Base-by-base conservation (phyloP, 129 eudicot genomes). In the Escallonia herrerae region DNA sequence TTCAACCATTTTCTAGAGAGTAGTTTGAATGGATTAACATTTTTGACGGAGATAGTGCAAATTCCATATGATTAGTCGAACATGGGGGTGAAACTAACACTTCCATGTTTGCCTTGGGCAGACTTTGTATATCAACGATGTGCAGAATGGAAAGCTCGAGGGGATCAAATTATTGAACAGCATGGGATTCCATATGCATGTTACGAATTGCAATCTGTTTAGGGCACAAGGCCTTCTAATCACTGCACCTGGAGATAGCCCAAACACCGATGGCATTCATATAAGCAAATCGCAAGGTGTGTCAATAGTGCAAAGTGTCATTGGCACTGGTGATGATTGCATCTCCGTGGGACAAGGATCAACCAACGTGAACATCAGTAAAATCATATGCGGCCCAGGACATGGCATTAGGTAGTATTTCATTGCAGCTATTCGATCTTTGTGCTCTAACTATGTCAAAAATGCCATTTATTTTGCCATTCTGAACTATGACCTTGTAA, bases 251-350 rank as follows among this genome's bases (percentile, higher is more conserved):
- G 71, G 4, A 4, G 62, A 72, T 11, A 74, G 79, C 63, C 88
- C 82, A 6, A 86, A 86, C 67, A 82, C 94, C 0, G 94, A 86
- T 43, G 94, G 94, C 8, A 71, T 86, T 43, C 88, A 82, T 43
- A 74, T 86, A 5, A 77, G 88, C 53, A 64, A 60, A 56, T 76
- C 88, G 7, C 40, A 51, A n/a, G 38, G 47, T 7, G 75, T 82
- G 2, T 79, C 56, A 48, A 50, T 86, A 0, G 6, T 79, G 0
- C 47, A 61, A 53, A 47, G 72, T 5, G 33, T 41, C 15, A 82
- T 86, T 39, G 40, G 47, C 40, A 86, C 88, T 1, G 94, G 94
- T 10, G 94, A 82, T n/a, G 88, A 82, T 40, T 86, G 94, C 55
- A 43, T 86, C 58, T 81, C 86, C 15, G 56, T 86, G 0, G 89